Percentiles rank a stretch among this genome's conserved stretches.
phyloP scores from a whole-genome alignment of 73 alveolate species.

The Symbiodinium pilosum region DNA sequence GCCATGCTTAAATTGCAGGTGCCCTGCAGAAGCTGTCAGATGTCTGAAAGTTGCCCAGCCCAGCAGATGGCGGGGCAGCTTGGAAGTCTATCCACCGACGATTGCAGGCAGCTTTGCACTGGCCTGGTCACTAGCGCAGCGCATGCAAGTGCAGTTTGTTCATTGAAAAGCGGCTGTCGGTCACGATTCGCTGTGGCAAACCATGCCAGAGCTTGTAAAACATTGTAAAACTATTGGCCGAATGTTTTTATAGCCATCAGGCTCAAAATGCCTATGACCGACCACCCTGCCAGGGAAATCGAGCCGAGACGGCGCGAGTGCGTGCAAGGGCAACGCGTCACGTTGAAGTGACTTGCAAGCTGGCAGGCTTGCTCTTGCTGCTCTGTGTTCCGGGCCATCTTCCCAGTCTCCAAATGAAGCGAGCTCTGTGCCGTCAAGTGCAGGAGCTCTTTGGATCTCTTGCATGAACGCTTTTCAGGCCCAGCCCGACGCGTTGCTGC shows the following conservation, averaged over 20 bases:
- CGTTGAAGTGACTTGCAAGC: not conserved
- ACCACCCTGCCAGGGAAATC: not conserved
- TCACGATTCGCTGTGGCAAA: too few relatives aligned
- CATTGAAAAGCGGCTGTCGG: not conserved
- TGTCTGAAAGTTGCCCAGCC: not conserved
- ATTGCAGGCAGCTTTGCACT: not conserved
- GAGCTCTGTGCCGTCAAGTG: not conserved
- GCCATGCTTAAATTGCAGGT: too few relatives aligned
- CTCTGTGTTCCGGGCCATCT: slow-evolving; percentile 42
- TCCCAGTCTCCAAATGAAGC: too few relatives aligned
- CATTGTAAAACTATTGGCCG: too few relatives aligned
- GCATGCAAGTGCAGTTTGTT: too few relatives aligned
- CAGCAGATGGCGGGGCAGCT: not conserved
- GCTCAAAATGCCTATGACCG: not conserved
- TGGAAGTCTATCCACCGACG: not conserved
- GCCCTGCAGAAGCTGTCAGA: slow-evolving; percentile 11
- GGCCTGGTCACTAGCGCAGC: not conserved
- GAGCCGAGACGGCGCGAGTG: not conserved
- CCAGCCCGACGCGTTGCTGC: slow-evolving; percentile 66
- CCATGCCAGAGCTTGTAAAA: too few relatives aligned
- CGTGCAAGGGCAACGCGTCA: too few relatives aligned
- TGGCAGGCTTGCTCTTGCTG: slow-evolving; percentile 68
- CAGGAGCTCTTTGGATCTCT: too few relatives aligned
- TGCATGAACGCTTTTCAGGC: slow-evolving; percentile 5
- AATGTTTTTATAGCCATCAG: too few relatives aligned